phyloP scores from a whole-genome alignment of 2,329 filamentous ascomycete species.

The Aureobasidium sp. region DNA sequence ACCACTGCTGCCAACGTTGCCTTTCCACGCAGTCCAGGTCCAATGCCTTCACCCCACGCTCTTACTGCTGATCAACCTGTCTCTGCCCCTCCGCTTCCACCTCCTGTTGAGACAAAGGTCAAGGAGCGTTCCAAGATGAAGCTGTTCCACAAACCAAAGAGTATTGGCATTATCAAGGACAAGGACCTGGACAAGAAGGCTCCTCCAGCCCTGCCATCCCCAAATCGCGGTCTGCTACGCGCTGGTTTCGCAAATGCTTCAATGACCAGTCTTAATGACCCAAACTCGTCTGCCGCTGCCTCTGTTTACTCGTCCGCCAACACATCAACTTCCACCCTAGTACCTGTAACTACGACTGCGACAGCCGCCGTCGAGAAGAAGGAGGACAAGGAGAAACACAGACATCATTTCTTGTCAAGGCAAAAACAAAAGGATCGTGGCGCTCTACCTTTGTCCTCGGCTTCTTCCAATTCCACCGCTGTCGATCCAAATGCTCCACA shows the following conservation, averaged over 20 bases:
- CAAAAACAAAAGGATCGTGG: slow-evolving; percentile 71
- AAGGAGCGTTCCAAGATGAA: slow-evolving; percentile 73
- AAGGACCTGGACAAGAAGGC: slow-evolving; percentile 50
- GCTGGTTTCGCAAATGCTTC: slow-evolving; percentile 60
- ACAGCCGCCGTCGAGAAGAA: slow-evolving; percentile 55
- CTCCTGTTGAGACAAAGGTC: slow-evolving; percentile 47
- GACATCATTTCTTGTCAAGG: slow-evolving; percentile 70
- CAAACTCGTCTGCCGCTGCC: slow-evolving; percentile 40
- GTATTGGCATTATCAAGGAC: slow-evolving; percentile 63
- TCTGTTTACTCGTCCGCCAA: slow-evolving; percentile 69
- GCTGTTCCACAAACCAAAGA: slow-evolving; percentile 70
- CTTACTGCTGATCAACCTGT: slow-evolving; percentile 17
- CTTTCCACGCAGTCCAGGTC: slow-evolving; percentile 56
- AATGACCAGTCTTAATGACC: slow-evolving; percentile 62
- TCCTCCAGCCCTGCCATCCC: slow-evolving; percentile 63
- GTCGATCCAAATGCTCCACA: slow-evolving; percentile 68
- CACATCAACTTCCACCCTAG: slow-evolving; percentile 67
- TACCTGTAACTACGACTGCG: slow-evolving; percentile 42
- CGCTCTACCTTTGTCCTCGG: slow-evolving; percentile 65
- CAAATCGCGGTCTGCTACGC: slow-evolving; percentile 53
- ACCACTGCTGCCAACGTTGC: slow-evolving; percentile 66
- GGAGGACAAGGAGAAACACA: slow-evolving; percentile 65
- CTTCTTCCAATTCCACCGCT: slow-evolving; percentile 67
- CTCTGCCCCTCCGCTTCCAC: slow-evolving; percentile 28
- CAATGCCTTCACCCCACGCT: slow-evolving; percentile 32